Evolutionary conservation across 73 alveolate genomes (phyloP), one percentile per base, ranked within the genome.

Genomic region (Blepharisma japonicum): DNA sequence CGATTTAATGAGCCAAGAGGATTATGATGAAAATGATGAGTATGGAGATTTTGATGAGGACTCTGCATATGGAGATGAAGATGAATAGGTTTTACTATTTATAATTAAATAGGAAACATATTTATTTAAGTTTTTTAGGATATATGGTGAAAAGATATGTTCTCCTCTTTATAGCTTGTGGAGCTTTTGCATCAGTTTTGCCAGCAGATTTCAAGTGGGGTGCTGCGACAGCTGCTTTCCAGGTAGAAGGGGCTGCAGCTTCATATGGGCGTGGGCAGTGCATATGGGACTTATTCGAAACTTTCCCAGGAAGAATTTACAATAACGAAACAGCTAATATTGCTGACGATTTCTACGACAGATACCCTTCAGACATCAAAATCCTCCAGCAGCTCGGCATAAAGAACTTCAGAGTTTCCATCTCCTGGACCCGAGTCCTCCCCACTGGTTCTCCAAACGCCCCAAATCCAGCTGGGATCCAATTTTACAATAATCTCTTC

Each of bases 191-290:
- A 61, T 9, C n/a, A 9, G 48, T 61, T 14, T 25, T 82, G 23
- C 86, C 89, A 14, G 49, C 21, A n/a, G 79, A 55, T 76, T 84
- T 84, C 20, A 6, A 18, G 48, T 84, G 91, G 91, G 95, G 95
- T 23, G 70, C 81, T 6, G 95, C 95, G 6, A 88, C 95, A 0
- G 95, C 95, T 2, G 89, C 95, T 50, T 88, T 67, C 56, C 92
- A 88, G 77, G 71, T 88, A 25, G 95, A 79, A 38, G 87, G 87
- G 21, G 90, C 82, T 7, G 20, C 74, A 6, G 68, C 32, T 9
- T 11, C 45, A 48, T 70, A 23, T 7, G 86, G 83, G 6, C 68
- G 83, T 23, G 83, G 87, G 8, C 77, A 54, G 1, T 55, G 83
- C 56, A 80, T 80, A 56, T 77, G 86, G 88, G 93, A 87, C 87